Percentiles rank a stretch among this genome's conserved stretches.
These are phyloP conservation scores for Pseudozyma flocculosa DNA, from an alignment of 1,284 basidiomycete species.

Conservation along the genomic window DNA sequence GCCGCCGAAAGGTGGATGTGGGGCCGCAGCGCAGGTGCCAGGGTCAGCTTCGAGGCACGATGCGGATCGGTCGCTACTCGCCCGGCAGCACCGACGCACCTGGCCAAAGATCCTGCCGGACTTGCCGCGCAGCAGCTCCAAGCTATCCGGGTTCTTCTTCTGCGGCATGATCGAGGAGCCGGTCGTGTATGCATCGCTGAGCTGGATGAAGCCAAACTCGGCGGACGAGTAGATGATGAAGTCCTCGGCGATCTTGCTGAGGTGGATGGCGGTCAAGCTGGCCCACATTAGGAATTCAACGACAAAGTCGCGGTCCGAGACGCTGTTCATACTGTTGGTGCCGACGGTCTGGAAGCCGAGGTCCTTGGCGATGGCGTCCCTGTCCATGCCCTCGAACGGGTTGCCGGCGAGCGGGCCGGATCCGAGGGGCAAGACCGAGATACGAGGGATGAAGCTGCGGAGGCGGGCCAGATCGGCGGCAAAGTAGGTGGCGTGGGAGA, in stretches of 20 bases:
- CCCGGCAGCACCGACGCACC: too few relatives aligned
- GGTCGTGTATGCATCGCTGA: constrained; percentile 96
- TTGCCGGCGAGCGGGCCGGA: constrained; percentile 94
- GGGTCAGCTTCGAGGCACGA: too few relatives aligned
- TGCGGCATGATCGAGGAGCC: constrained; percentile 99
- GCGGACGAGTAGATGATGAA: constrained; percentile 93
- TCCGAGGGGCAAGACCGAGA: constrained; percentile 89
- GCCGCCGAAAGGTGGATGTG: too few relatives aligned
- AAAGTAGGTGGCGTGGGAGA: constrained; percentile 93
- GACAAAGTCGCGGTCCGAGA: constrained; percentile 94
- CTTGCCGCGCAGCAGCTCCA: constrained; percentile 92
- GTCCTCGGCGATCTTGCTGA: constrained; percentile 93
- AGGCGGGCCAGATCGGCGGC: constrained; percentile 82
- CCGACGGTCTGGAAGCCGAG: constrained; percentile 56
- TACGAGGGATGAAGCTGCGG: constrained; percentile 68
- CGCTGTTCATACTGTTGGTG: constrained; percentile 64
- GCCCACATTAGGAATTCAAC: constrained; percentile 97
- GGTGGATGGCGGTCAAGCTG: constrained; percentile 85
- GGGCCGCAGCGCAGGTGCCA: too few relatives aligned
- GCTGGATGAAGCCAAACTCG: constrained; percentile 90
- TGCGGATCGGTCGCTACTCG: background rate
- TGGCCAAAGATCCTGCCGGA: constrained; percentile 91
- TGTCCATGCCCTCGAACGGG: constrained; percentile 67
- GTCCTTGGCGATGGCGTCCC: constrained; percentile 52
- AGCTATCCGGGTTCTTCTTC: constrained; percentile 97